Percentiles rank a stretch among this genome's conserved stretches.
Evolutionary conservation across 2,329 filamentous ascomycete species (phyloP).

Genomic region (Emmonsiellopsis sp.): DNA sequence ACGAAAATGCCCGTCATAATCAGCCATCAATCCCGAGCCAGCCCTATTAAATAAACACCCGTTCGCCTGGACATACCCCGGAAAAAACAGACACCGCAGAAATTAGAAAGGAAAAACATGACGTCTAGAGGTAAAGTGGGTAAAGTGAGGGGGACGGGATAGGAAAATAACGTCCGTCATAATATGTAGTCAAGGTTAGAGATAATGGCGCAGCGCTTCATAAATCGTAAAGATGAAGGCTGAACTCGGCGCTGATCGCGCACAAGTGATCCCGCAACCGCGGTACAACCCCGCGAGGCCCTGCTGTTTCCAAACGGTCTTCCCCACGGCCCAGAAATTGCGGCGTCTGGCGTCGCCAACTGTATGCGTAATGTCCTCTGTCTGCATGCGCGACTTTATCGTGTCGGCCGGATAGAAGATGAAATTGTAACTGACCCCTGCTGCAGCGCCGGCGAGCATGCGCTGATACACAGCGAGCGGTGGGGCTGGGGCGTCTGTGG

Average conservation of each 20-base stretch:
- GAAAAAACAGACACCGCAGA: too few species aligned
- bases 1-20: too few species aligned
- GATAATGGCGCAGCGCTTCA: conserved; percentile 67
- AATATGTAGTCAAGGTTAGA: conserved; percentile 32
- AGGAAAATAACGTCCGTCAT: background rate
- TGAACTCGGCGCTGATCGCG: conserved; percentile 84
- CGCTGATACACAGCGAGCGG: conserved; percentile 76
- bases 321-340: conserved; percentile 65
- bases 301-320: conserved; percentile 68
- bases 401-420: conserved; percentile 96
- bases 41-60: too few species aligned
- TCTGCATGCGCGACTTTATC: conserved; percentile 96
- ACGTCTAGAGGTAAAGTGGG: too few species aligned
- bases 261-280: conserved; percentile 88
- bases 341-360: conserved; percentile 43
- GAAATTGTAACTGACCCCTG: conserved; percentile 93
- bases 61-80: too few species aligned
- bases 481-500: background rate
- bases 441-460: conserved; percentile 74
- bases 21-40: too few species aligned
- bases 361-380: conserved; percentile 51
- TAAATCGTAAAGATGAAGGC: conserved; percentile 97
- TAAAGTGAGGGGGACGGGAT: background rate
- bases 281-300: conserved; percentile 81
- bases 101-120: too few species aligned